Percentiles rank a stretch among this genome's conserved stretches.
Conservation (phyloP, 306 rosid species). For the Alnus glutinosa region DNA sequence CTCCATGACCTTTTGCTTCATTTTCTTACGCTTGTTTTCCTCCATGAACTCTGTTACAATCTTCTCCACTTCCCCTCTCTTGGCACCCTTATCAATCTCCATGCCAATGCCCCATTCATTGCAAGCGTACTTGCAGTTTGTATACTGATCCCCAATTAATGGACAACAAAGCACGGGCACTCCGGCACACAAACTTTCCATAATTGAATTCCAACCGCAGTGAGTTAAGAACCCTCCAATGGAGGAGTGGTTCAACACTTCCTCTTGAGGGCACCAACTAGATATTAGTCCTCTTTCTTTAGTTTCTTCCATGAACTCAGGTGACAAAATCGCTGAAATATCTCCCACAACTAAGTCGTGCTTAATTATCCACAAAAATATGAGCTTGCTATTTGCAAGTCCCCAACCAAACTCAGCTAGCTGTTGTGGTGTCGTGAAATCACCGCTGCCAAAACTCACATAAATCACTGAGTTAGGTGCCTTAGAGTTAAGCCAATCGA, state of each 20-base stretch:
- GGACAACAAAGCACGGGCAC: conserved; percentile 16
- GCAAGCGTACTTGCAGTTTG: neutral
- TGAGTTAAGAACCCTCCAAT: conserved; percentile 21
- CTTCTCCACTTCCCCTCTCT: neutral
- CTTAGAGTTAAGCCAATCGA: conserved; percentile 16
- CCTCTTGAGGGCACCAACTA: conserved; percentile 28
- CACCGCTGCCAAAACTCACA: conserved; percentile 18
- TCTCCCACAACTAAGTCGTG: neutral
- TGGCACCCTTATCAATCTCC: neutral
- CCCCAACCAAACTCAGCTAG: conserved; percentile 18
- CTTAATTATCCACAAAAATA: conserved; percentile 23
- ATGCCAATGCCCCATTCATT: conserved; percentile 10
- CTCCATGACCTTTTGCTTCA: conserved; percentile 7
- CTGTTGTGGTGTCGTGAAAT: neutral
- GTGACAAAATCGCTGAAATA: neutral
- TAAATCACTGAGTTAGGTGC: conserved; percentile 13
- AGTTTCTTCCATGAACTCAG: conserved; percentile 9
- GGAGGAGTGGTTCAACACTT: conserved; percentile 15
- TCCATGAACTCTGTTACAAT: conserved; percentile 5
- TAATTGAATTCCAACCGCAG: conserved; percentile 20
- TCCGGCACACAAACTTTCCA: conserved; percentile 12
- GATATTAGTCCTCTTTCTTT: conserved; percentile 18
- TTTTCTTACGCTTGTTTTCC: neutral
- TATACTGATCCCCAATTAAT: neutral
- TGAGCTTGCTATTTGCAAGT: conserved; percentile 18